Evolutionary conservation across 352 stramenopile species (phyloP).

Genomic region (Pythium phragmitis): DNA sequence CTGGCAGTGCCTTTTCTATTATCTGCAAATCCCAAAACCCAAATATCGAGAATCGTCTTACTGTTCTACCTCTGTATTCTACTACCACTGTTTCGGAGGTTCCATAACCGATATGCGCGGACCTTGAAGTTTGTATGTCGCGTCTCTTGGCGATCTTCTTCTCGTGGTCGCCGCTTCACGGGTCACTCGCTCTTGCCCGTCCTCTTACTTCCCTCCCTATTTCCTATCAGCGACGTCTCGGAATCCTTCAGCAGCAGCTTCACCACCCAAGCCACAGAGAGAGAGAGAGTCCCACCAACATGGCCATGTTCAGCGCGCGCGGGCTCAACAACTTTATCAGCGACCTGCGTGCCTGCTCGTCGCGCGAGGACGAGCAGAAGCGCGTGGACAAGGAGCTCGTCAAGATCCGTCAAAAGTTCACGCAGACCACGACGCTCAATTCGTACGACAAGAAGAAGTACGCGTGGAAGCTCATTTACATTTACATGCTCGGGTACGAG

Average conservation of each 20-base stretch:
- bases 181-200: neutral
- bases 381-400: constrained; percentile 97
- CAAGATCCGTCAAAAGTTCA: constrained; percentile 98
- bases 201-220: neutral
- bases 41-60: too few relatives aligned
- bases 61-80: too few relatives aligned
- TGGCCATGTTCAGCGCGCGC: constrained; percentile 79
- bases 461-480: constrained; percentile 99
- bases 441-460: constrained; percentile 99
- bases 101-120: neutral
- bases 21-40: too few relatives aligned
- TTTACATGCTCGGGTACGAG: constrained; percentile 99
- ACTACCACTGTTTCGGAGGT: too few relatives aligned
- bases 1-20: too few relatives aligned
- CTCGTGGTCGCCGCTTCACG: neutral
- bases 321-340: constrained; percentile 87
- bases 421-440: constrained; percentile 77
- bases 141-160: constrained; percentile 12
- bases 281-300: constrained; percentile 23
- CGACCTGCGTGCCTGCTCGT: constrained; percentile 67
- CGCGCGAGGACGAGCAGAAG: constrained; percentile 92
- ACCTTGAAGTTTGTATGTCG: constrained; percentile 16
- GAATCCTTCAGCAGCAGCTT: neutral
- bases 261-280: neutral
- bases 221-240: too few relatives aligned